Base-by-base conservation (phyloP, 2,329 filamentous ascomycete species). In the Diaporthe sp. region DNA sequence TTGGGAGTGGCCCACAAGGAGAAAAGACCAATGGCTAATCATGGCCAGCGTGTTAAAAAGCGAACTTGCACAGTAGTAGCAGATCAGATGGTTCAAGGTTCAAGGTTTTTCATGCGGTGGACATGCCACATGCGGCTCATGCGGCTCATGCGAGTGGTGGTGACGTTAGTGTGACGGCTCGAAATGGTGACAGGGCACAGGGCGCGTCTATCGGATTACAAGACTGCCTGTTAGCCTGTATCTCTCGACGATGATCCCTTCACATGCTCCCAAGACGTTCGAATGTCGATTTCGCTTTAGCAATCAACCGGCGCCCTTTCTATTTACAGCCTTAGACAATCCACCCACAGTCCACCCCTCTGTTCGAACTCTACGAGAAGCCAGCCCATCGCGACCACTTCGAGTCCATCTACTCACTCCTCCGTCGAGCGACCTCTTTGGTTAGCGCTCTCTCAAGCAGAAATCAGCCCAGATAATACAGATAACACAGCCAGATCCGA, bases 131-230 rank as follows among this genome's bases (percentile, higher is more conserved):
- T 67, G 42, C 44, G 61, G 61, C 61, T 65, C 39, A 49, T 22
- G 34, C 34, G 34, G 61, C 61, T 65, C 39, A 49, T 22, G 34
- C 31, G 7, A 34, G 31, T 25, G 8, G 44, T 65, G 39, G 62
- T 68, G 62, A 68, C 46, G 46, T 53, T 68, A 39, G 28, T 25
- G 46, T 68, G 62, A 68, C 46, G 44, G 31, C 28, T 51, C 31
- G 46, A 68, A n/a, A 15, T 19, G 22, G 7, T 2, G 44, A 37
- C 44, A 1, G 25, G 42, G 42, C 61, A 34, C 9, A 49, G 22
- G 5, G 44, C 44, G 31, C 19, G 6, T 44, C 19, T 34, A 6
- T 49, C 19, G 44, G 42, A 67, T 37, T 42, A 8, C 19, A 15
- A 34, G 28, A n/a, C 19, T 58, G 22, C 37, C 17, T n/a, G 25